A percentile compares a stretch with the other conserved stretches of the same genome.
Evolutionary conservation across 176 grass and related monocot genomes (phyloP).

Genomic region (Eragrostis nindensis): DNA sequence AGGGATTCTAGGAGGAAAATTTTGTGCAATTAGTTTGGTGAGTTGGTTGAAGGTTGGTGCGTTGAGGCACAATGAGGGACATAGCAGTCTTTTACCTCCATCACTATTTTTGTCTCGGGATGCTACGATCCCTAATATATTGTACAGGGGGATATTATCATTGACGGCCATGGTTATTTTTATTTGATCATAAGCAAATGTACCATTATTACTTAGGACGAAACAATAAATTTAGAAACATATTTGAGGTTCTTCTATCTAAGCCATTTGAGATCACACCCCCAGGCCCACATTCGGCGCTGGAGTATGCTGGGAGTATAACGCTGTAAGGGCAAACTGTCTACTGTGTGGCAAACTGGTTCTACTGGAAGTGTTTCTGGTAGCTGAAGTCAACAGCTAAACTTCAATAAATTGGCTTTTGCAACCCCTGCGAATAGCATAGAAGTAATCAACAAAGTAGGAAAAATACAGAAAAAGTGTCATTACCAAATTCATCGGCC

Average conservation of each 20-base stretch:
- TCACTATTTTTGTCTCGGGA: too few relatives aligned
- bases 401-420: background rate
- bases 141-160: too few relatives aligned
- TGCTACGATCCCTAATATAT: too few relatives aligned
- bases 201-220: background rate
- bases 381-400: background rate
- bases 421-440: background rate
- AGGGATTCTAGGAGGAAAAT: too few relatives aligned
- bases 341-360: background rate
- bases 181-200: background rate
- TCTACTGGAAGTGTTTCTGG: background rate
- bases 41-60: too few relatives aligned
- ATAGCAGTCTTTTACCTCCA: too few relatives aligned
- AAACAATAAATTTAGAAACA: background rate
- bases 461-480: background rate
- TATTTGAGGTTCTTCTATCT: background rate
- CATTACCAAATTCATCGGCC: constrained; percentile 80
- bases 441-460: background rate
- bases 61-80: too few relatives aligned
- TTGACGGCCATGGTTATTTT: background rate
- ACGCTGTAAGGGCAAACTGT: background rate
- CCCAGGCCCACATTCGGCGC: too few relatives aligned
- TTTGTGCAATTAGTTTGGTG: too few relatives aligned
- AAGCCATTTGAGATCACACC: background rate
- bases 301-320: background rate